Evolutionary conservation across 2,329 filamentous ascomycete genomes (phyloP).

Genomic region (Alternaria tenuissima): DNA sequence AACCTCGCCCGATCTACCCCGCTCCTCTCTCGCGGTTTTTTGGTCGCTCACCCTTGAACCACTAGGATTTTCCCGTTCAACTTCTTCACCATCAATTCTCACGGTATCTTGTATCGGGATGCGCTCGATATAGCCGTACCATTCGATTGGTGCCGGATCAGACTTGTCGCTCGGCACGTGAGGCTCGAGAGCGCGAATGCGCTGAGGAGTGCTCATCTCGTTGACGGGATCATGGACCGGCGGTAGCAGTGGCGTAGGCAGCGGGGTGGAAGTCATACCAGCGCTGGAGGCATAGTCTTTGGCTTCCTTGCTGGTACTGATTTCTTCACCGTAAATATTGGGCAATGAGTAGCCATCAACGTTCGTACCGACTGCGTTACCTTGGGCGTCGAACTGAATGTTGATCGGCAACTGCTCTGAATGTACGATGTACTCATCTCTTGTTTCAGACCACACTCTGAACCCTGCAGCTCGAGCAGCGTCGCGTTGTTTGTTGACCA

Average conservation of each 20-base stretch:
- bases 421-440: slow-evolving; percentile 22
- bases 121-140: slow-evolving; percentile 1
- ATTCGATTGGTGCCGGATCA: background rate
- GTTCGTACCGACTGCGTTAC: slow-evolving; percentile 3
- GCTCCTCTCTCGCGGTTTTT: background rate
- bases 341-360: slow-evolving; percentile 6
- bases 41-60: background rate
- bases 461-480: slow-evolving; percentile 18
- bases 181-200: background rate
- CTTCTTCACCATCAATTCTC: background rate
- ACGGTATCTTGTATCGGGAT: background rate
- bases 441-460: slow-evolving; percentile 15
- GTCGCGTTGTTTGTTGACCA: slow-evolving; percentile 14
- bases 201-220: background rate
- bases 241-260: background rate
- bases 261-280: background rate
- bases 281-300: background rate
- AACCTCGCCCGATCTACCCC: rapidly evolving
- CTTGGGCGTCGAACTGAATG: slow-evolving; percentile 14
- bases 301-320: background rate
- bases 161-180: background rate
- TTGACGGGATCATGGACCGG: too few relatives aligned
- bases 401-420: slow-evolving; percentile 17
- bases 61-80: background rate
- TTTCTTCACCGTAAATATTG: slow-evolving; percentile 21